Evolutionary conservation across 2,329 filamentous ascomycete species (phyloP), one percentile per base, ranked within the genome.

Genomic region (Neoscytalidium dimidiatum): DNA sequence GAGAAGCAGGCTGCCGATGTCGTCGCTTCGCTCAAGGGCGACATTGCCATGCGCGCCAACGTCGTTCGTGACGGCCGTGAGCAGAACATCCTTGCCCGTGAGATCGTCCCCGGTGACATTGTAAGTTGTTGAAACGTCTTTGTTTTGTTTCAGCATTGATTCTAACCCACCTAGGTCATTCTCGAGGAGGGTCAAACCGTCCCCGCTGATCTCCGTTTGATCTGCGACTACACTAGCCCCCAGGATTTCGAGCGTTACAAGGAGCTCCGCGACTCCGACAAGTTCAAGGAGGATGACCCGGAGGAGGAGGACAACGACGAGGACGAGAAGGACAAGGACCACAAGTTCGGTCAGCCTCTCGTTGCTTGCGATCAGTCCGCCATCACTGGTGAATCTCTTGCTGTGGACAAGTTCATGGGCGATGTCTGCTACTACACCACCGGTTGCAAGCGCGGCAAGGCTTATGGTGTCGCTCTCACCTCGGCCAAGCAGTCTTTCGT

Each of bases 1-100:
- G 90, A 92, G 80, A 92, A 92, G 82, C 89, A 92, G 79, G 90
- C 90, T 71, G 90, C 89, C 70, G 90, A 92, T 79, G 89, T 92
- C 73, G 89, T 91, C 72, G 89, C 89, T 64, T 86, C 83, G 68
- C 81, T 92, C 67, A 92, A 92, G 83, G 90, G 90, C 81, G 90
- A 92, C 73, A 92, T 92, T 74, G 90, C 90, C 72, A 90, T 92
- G 87, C 89, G 87, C 79, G 86, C 88, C 53, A 83, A 81, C 67
- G 88, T 90, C 72, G 79, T 92, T 70, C 89, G 90, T 73, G 84
- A 90, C 74, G 89, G 90, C 67, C 80, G 82, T 67, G 87, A 90
- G 79, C 80, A 87, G 71, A 86, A 89, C 68, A 90, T 92, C 77
- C 85, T 90, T 71, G 90, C 88, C 68, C 86, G 90, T 78, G 90